These are phyloP conservation scores for Ustilago shanxiensis DNA, from an alignment of 1,284 basidiomycete genomes.

Conservation along the genomic window DNA sequence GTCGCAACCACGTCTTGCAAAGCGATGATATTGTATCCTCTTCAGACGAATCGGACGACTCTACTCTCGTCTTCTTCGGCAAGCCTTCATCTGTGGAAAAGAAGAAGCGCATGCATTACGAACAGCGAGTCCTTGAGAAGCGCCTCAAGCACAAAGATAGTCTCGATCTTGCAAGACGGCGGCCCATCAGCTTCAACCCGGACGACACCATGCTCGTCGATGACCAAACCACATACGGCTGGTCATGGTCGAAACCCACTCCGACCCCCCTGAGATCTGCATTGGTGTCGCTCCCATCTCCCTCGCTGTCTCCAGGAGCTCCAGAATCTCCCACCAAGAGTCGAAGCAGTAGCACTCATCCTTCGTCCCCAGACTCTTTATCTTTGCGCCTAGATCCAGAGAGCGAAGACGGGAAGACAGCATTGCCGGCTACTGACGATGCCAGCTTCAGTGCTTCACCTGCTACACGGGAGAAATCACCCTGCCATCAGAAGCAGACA, in stretches of 20 bases:
- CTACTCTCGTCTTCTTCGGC: conserved; percentile 51
- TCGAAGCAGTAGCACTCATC: conserved; percentile 2
- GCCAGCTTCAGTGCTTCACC: background rate
- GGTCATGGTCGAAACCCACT: conserved; percentile 30
- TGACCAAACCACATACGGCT: conserved; percentile 19
- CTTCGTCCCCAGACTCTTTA: conserved; percentile 13
- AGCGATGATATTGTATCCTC: conserved; percentile 31
- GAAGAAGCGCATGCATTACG: conserved; percentile 52
- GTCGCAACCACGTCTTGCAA: conserved; percentile 7
- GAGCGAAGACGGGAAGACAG: background rate
- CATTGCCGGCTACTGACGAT: background rate
- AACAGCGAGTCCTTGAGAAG: conserved; percentile 44
- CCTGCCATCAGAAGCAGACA: background rate
- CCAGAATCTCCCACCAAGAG: conserved; percentile 21
- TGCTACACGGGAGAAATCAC: background rate
- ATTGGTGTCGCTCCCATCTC: conserved; percentile 14
- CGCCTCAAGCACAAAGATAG: conserved; percentile 53
- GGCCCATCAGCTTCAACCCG: conserved; percentile 51
- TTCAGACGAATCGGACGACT: conserved; percentile 45
- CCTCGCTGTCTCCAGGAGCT: background rate
- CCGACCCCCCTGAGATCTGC: conserved; percentile 15
- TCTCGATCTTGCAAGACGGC: conserved; percentile 41
- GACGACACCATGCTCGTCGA: conserved; percentile 54
- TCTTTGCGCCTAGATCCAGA: background rate
- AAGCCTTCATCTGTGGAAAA: conserved; percentile 49